Percentiles rank a stretch among this genome's conserved stretches.
Evolutionary conservation across 2,329 filamentous ascomycete genomes (phyloP).

Genomic region (Neospermospora avenae): DNA sequence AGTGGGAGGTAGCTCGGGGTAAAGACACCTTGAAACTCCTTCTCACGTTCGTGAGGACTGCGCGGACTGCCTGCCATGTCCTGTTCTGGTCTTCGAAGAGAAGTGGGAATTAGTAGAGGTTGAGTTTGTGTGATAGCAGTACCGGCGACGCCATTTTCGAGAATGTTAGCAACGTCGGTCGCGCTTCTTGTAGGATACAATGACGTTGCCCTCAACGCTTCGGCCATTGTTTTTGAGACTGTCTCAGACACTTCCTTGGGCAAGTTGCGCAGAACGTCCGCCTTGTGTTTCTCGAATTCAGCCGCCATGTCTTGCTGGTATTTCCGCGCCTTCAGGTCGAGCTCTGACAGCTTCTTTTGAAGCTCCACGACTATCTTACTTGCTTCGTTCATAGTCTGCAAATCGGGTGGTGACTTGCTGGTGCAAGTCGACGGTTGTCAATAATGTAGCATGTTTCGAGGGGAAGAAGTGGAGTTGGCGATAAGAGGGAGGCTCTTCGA

Average conservation of each 20-base stretch:
- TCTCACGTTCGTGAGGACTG: slow-evolving; percentile 53
- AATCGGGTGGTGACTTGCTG: slow-evolving; percentile 8
- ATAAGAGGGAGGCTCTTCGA: too few relatives aligned
- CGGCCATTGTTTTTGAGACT: slow-evolving; percentile 43
- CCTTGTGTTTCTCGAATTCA: slow-evolving; percentile 55
- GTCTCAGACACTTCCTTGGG: slow-evolving; percentile 46
- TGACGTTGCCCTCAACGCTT: slow-evolving; percentile 28
- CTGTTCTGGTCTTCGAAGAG: background rate
- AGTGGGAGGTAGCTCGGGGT: slow-evolving; percentile 61
- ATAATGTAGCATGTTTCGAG: slow-evolving; percentile 3
- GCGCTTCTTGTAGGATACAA: slow-evolving; percentile 28
- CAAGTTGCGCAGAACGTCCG: slow-evolving; percentile 46
- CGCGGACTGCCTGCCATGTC: slow-evolving; percentile 38
- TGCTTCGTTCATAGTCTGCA: slow-evolving; percentile 44
- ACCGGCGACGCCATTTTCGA: slow-evolving; percentile 9
- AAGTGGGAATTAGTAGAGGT: slow-evolving; percentile 1
- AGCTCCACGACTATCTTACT: slow-evolving; percentile 41
- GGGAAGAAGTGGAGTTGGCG: background rate
- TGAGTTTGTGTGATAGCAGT: slow-evolving; percentile 39
- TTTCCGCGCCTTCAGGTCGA: slow-evolving; percentile 54
- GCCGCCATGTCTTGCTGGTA: slow-evolving; percentile 55
- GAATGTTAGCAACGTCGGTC: slow-evolving; percentile 19
- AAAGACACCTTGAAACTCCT: slow-evolving; percentile 60
- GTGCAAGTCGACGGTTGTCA: slow-evolving; percentile 7
- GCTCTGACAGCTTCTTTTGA: slow-evolving; percentile 41